These are phyloP conservation scores for Xylaria sp. DNA, from an alignment of 2,329 filamentous ascomycete genomes.

Conservation along the genomic window DNA sequence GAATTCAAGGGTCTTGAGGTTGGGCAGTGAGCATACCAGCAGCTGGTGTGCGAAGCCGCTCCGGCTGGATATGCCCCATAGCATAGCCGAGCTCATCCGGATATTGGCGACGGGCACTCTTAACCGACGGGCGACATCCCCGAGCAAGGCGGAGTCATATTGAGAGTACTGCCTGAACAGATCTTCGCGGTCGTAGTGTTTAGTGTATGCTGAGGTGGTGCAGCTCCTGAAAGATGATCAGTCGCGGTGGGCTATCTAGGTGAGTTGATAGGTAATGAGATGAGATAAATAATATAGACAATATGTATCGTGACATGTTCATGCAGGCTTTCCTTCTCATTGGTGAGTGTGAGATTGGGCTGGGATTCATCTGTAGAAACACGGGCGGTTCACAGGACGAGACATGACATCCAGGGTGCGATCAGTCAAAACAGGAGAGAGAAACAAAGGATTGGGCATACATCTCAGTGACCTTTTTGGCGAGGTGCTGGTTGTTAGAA, in stretches of 20 bases:
- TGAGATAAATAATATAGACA: background rate
- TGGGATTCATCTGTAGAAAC: background rate
- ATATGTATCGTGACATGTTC: constrained; percentile 1
- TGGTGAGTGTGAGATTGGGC: background rate
- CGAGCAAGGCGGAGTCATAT: constrained; percentile 20
- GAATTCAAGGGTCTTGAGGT: constrained; percentile 17
- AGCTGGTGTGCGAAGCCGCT: constrained; percentile 21
- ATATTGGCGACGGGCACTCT: constrained; percentile 19
- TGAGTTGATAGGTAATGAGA: background rate
- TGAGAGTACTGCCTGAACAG: constrained; percentile 20
- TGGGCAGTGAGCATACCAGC: constrained; percentile 18
- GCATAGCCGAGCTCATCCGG: constrained; percentile 18
- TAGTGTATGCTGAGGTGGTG: constrained; percentile 19
- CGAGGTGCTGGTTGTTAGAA: constrained; percentile 17
- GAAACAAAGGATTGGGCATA: constrained; percentile 5
- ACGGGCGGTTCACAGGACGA: background rate
- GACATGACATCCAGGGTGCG: background rate
- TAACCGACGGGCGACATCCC: constrained; percentile 19
- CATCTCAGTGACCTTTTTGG: constrained; percentile 19
- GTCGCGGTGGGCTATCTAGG: constrained; percentile 1
- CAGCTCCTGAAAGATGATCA: constrained; percentile 18
- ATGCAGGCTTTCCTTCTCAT: background rate
- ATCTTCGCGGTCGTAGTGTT: constrained; percentile 22
- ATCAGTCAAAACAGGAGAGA: background rate
- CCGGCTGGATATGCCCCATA: constrained; percentile 18